These are phyloP conservation scores for Candida silvatica DNA, from an alignment of 805 yeast genomes.

Conservation along the genomic window DNA sequence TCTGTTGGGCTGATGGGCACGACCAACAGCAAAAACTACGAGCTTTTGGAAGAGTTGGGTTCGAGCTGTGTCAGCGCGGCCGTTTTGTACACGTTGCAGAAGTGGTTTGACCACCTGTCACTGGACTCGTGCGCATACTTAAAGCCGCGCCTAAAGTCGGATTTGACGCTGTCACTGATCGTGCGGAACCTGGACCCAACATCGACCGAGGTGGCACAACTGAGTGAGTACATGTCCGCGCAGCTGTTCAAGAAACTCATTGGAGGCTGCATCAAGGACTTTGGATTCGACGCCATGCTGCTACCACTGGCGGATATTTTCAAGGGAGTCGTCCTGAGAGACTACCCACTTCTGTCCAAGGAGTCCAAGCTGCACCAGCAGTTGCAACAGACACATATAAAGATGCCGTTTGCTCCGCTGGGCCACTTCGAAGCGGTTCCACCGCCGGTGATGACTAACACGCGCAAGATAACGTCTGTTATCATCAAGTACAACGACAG, in stretches of 20 bases:
- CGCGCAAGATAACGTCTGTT: slow-evolving; percentile 21
- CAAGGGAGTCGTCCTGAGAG: slow-evolving; percentile 49
- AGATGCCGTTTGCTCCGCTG: slow-evolving; percentile 2
- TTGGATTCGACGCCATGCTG: slow-evolving; percentile 67
- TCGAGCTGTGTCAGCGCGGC: slow-evolving; percentile 44
- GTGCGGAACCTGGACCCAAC: slow-evolving; percentile 38
- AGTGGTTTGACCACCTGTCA: slow-evolving; percentile 46
- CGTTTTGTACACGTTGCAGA: slow-evolving; percentile 53
- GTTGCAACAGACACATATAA: slow-evolving; percentile 3
- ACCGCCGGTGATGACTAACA: not conserved
- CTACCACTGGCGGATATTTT: slow-evolving; percentile 61
- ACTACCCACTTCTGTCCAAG: slow-evolving; percentile 55
- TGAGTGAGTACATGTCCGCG: slow-evolving; percentile 44
- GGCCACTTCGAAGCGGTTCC: not conserved
- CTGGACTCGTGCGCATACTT: slow-evolving; percentile 46
- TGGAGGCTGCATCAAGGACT: slow-evolving; percentile 70
- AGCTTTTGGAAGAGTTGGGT: slow-evolving; percentile 52
- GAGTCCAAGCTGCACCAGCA: slow-evolving; percentile 7
- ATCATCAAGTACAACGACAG: slow-evolving; percentile 43
- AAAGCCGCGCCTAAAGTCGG: slow-evolving; percentile 28
- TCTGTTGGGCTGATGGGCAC: not conserved
- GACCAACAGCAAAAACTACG: slow-evolving; percentile 14
- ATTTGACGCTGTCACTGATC: slow-evolving; percentile 32
- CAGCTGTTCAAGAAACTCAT: slow-evolving; percentile 48
- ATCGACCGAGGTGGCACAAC: slow-evolving; percentile 23